These are phyloP conservation scores for Wickerhamomyces chaumierensis DNA, from an alignment of 805 yeast species.

Conservation along the genomic window DNA sequence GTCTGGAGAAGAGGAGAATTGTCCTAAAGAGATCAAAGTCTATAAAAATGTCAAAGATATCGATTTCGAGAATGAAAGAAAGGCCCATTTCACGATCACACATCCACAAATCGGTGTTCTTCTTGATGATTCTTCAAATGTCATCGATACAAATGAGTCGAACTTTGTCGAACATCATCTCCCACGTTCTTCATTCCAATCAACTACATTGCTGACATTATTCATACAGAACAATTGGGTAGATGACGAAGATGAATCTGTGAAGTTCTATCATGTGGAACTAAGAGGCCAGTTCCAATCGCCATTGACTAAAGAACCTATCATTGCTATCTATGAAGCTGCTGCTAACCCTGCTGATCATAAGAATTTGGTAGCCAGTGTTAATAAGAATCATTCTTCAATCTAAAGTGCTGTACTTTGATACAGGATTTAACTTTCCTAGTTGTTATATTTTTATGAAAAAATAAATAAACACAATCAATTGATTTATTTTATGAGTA, in stretches of 20 bases:
- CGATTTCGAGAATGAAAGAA: constrained; percentile 57
- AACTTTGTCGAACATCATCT: constrained; percentile 73
- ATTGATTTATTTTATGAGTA: too few relatives aligned
- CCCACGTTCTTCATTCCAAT: constrained; percentile 66
- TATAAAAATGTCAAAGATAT: constrained; percentile 59
- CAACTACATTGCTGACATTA: constrained; percentile 54
- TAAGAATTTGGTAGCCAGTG: constrained; percentile 23
- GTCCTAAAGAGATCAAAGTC: constrained; percentile 60
- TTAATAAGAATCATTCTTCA: constrained; percentile 8
- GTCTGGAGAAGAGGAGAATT: constrained; percentile 39
- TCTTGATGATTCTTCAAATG: constrained; percentile 28
- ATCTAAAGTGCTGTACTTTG: too few relatives aligned
- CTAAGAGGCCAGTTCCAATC: constrained; percentile 58
- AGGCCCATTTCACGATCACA: constrained; percentile 38
- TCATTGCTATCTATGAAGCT: constrained; percentile 71
- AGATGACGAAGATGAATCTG: constrained; percentile 45
- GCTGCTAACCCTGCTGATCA: constrained; percentile 93
- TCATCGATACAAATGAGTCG: constrained; percentile 26
- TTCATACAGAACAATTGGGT: constrained; percentile 60
- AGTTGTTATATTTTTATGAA: too few relatives aligned
- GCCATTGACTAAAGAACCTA: constrained; percentile 52
- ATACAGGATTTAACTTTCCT: too few relatives aligned
- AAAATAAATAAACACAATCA: too few relatives aligned
- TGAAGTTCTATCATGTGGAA: constrained; percentile 60
- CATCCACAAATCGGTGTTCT: constrained; percentile 56